These are phyloP conservation scores for Venturia aucupariae DNA, from an alignment of 2,329 filamentous ascomycete species.

Conservation along the genomic window DNA sequence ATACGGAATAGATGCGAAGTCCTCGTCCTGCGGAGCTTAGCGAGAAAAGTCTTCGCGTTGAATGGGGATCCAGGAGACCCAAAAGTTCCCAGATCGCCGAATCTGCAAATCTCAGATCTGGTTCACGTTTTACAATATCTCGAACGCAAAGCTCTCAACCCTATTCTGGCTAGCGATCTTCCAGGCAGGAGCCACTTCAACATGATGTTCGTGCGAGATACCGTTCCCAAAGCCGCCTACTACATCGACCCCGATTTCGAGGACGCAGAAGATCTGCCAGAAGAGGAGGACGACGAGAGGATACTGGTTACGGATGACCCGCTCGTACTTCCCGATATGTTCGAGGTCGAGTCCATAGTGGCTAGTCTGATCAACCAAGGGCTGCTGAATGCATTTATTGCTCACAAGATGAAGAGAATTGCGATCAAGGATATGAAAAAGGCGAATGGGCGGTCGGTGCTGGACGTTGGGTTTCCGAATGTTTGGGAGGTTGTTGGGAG, in stretches of 20 bases:
- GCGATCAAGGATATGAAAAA: constrained; percentile 79
- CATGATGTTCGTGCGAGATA: constrained; percentile 39
- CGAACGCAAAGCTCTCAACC: constrained; percentile 44
- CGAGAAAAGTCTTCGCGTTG: constrained; percentile 67
- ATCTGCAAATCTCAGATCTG: constrained; percentile 63
- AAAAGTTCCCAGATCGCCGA: constrained; percentile 52
- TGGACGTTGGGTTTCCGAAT: constrained; percentile 63
- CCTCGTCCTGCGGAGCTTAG: constrained; percentile 74
- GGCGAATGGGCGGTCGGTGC: constrained; percentile 47
- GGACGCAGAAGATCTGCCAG: constrained; percentile 18
- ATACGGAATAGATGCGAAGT: constrained; percentile 70
- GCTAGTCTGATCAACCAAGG: constrained; percentile 71
- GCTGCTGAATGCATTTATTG: constrained; percentile 74
- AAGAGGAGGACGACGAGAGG: constrained; percentile 17
- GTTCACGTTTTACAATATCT: constrained; percentile 40
- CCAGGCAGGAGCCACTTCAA: constrained; percentile 33
- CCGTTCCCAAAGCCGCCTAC: constrained; percentile 34
- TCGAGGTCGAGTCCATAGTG: constrained; percentile 69
- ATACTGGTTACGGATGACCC: background rate
- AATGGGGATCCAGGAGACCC: constrained; percentile 57
- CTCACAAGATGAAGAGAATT: constrained; percentile 66
- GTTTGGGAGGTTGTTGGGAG: constrained; percentile 6
- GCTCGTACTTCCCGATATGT: constrained; percentile 38
- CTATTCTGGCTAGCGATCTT: constrained; percentile 23
- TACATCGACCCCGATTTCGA: constrained; percentile 40